Evolutionary conservation across 106 monocot species (phyloP), one percentile per base, ranked within the genome.

Genomic region (Vanilla planifolia): DNA sequence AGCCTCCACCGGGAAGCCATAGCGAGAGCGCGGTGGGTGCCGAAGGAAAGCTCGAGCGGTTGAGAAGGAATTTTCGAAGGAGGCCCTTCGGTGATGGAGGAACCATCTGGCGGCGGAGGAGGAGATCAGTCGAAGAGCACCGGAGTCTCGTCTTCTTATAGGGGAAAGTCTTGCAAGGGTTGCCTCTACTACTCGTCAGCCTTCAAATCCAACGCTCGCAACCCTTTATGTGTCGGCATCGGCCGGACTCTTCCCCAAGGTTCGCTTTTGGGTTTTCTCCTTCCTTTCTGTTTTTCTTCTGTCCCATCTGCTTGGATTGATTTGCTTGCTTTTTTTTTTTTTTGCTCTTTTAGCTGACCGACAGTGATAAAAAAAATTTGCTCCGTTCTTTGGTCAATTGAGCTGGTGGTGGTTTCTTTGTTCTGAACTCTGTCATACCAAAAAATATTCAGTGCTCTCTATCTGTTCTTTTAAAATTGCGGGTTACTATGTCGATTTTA

Each of bases 91-190:
- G 34, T 28, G 55, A 57, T 56, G 53, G 66, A 16, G 42, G 62
- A 27, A 51, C 43, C 33, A 42, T 48, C 51, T 23, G 55, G 40
- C 43, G 51, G 21, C 53, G 51, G 39, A 30, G 73, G 57, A 25
- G 77, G 48, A 11, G 60, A 55, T 17, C 50, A 20, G 21, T n/a
- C n/a, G n/a, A n/a, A n/a, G n/a, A n/a, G n/a, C n/a, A n/a, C n/a
- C n/a, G 42, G 62, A 64, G 24, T 1, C 25, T 24, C 24, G 25
- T 57, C 57, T 6, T 57, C 57, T 5, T 35, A 30, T 14, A 79
- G 86, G 71, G 89, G 80, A 43, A 94, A 81, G 67, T 90, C 95
- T 0, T 95, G 95, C 76, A 95, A 89, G 61, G 95, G 95, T 0
- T 89, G 83, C 71, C 89, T 95, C 42, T 95, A 83, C 67, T 90